These are phyloP conservation scores for Mortierella polycephala DNA, from an alignment of 371 early-diverging fungal species.

Conservation along the genomic window DNA sequence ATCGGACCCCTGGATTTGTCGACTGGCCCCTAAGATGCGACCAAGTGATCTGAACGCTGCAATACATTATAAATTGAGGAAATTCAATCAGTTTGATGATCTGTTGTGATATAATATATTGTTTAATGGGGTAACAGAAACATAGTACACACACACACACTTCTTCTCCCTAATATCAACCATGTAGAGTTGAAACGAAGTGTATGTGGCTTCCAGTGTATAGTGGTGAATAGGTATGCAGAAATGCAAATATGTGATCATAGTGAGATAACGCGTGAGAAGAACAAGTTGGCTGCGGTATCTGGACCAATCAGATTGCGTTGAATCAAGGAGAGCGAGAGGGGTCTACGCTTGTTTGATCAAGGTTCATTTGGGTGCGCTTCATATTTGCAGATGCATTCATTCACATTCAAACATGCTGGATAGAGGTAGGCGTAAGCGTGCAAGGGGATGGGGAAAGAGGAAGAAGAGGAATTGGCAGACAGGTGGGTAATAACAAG, in stretches of 20 bases:
- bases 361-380: neutral
- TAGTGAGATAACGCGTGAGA: neutral
- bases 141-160: neutral
- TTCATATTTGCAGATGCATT: no score
- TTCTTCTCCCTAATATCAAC: no score
- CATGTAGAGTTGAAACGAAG: no score
- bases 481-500: no score
- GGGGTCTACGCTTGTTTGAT: no score
- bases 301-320: conserved; percentile 25
- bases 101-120: neutral
- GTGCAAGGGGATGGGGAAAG: no score
- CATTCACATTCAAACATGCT: no score
- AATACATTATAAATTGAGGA: neutral
- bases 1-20: conserved; percentile 54
- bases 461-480: no score
- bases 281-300: neutral
- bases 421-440: no score
- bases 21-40: conserved; percentile 72
- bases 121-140: neutral
- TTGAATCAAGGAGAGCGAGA: conserved; percentile 15
- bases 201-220: no score
- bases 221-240: no score
- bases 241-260: no score
- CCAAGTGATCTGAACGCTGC: conserved; percentile 85
- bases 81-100: neutral